phyloP scores from a whole-genome alignment of 805 yeast species.

The Priceomyces castillae region DNA sequence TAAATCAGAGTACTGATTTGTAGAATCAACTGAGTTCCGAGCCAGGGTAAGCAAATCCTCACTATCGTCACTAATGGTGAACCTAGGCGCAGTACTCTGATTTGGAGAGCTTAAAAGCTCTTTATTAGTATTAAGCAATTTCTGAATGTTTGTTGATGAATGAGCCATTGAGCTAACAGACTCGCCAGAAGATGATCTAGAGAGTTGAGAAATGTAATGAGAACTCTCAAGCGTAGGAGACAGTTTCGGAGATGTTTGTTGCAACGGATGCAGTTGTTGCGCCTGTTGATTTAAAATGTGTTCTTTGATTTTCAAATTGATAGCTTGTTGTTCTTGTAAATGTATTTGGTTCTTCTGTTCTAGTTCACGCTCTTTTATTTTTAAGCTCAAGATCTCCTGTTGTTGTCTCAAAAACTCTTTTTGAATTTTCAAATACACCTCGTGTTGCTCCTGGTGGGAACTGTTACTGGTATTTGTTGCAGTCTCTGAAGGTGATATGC shows the following conservation, averaged over 20 bases:
- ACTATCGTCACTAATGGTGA: conserved; percentile 1
- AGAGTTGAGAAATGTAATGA: conserved; percentile 4
- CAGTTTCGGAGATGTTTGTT: neutral
- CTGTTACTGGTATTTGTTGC: neutral
- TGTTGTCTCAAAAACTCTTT: conserved; percentile 38
- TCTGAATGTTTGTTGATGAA: conserved; percentile 9
- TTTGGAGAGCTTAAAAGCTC: conserved; percentile 2
- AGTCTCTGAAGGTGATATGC: conserved; percentile 10
- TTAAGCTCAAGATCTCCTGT: conserved; percentile 26
- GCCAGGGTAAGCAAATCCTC: neutral
- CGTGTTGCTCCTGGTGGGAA: conserved; percentile 29
- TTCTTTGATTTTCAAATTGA: conserved; percentile 3
- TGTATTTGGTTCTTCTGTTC: conserved; percentile 2
- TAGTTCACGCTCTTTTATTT: conserved; percentile 10
- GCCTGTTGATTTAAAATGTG: conserved; percentile 3
- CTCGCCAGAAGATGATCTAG: conserved; percentile 11
- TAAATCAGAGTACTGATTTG: conserved; percentile 1
- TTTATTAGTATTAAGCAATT: conserved; percentile 7
- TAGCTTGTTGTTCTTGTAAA: neutral
- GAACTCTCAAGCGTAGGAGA: conserved; percentile 3
- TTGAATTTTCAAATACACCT: conserved; percentile 35
- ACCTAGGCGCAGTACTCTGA: neutral
- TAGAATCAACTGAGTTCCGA: neutral
- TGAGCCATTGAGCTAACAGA: conserved; percentile 9
- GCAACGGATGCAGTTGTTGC: neutral